These are phyloP conservation scores for Alternaria ventricosa DNA, from an alignment of 2,329 filamentous ascomycete genomes.

Conservation along the genomic window DNA sequence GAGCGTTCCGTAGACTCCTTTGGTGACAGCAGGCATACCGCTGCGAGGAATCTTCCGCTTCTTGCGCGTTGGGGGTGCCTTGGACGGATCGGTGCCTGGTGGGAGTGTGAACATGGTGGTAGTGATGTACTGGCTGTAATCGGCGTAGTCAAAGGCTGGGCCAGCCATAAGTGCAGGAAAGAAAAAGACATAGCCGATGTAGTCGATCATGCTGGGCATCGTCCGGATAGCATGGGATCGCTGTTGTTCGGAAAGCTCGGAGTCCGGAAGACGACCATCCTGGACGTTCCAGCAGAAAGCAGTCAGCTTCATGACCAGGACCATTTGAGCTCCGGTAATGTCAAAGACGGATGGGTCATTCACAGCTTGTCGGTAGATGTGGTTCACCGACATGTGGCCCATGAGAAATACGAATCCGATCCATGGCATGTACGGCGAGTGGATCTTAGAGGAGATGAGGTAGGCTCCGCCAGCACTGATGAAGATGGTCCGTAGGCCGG, in stretches of 20 bases:
- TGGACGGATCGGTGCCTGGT: slow-evolving; percentile 78
- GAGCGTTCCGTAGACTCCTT: slow-evolving; percentile 72
- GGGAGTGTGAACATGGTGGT: slow-evolving; percentile 93
- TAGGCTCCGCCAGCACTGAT: slow-evolving; percentile 84
- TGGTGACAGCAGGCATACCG: slow-evolving; percentile 80
- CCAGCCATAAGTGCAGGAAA: slow-evolving; percentile 91
- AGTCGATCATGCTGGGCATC: slow-evolving; percentile 80
- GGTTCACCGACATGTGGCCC: slow-evolving; percentile 91
- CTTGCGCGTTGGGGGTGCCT: slow-evolving; percentile 84
- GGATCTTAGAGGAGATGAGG: slow-evolving; percentile 79
- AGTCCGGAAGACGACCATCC: slow-evolving; percentile 80
- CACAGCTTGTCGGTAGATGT: slow-evolving; percentile 79
- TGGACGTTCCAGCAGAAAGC: slow-evolving; percentile 99
- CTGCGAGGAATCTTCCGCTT: slow-evolving; percentile 92
- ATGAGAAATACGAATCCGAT: slow-evolving; percentile 92
- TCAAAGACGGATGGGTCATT: slow-evolving; percentile 74
- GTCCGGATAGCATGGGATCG: slow-evolving; percentile 78
- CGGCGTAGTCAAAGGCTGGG: slow-evolving; percentile 91
- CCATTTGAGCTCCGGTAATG: slow-evolving; percentile 95
- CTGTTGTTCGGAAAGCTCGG: slow-evolving; percentile 85
- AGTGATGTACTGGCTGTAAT: slow-evolving; percentile 91
- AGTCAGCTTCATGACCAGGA: slow-evolving; percentile 94
- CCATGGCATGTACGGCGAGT: slow-evolving; percentile 97
- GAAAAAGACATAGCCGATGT: slow-evolving; percentile 88
- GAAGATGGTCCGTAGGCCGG: slow-evolving; percentile 77